Base-by-base conservation (phyloP, 345 rosid species). In the Brassica juncea region DNA sequence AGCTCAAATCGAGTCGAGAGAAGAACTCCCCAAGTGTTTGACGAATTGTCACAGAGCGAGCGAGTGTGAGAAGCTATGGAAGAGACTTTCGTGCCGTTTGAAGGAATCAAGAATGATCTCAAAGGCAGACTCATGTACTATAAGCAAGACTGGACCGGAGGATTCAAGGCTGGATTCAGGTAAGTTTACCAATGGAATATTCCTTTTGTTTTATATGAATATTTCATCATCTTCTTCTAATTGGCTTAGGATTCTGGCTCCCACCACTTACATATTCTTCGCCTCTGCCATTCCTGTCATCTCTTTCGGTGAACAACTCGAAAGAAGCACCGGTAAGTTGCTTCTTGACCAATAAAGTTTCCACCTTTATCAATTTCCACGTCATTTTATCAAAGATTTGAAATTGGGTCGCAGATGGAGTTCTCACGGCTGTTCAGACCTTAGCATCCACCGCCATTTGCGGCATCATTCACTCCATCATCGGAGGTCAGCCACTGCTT, bases 281-380 rank as follows among this genome's bases (percentile, higher is more conserved):
- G 99, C 99, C 28, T 94, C 99, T n/a, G 99, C 99, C 31, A 91
- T 94, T 72, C 99, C 98, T 3, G 99, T 95, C 86, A 95, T 95
- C 84, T 93, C 99, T 59, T 95, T 95, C 63, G 99, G 99, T 21
- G 99, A 95, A 72, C 99, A 95, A 63, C 92, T 95, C 7, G 98
- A 90, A 82, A 86, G 98, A 78, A 81, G 55, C 84, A 95, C 99
- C 3, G 99, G 99, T 95, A 52, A 21, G 23, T 21, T 21, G 23
- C 23, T 21, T 21, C 23, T 21, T 21, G 23, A 21, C 23, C 23
- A 21, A 21, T 21, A 21, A 52, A 52, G 57, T 52, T 52, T 52
- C 57, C 19, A 52, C 57, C 57, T 52, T 42, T 76, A 34, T 74
- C 35, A 30, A 2, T 12, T 66, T 39, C 28, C 32, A 32, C 5